phyloP scores from a whole-genome alignment of 2,329 filamentous ascomycete genomes.

The Ophiobolus disseminans region DNA sequence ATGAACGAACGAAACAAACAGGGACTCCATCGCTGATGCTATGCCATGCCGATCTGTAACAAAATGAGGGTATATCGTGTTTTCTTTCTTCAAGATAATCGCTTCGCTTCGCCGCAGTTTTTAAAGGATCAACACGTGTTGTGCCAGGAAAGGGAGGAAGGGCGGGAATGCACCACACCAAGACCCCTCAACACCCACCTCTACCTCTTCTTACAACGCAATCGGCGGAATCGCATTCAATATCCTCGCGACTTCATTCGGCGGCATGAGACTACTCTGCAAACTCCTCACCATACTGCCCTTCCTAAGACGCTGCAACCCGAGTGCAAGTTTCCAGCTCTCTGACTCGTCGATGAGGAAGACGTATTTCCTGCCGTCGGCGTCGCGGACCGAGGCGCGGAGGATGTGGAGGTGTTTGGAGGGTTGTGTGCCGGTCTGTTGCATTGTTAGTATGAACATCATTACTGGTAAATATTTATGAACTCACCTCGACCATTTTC shows the following conservation, averaged over 20 bases:
- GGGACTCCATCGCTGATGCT: slow-evolving; percentile 40
- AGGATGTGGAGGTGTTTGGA: slow-evolving; percentile 61
- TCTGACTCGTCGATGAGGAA: slow-evolving; percentile 66
- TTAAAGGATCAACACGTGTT: background rate
- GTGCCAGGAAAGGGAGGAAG: too few species aligned
- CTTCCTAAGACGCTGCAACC: slow-evolving; percentile 62
- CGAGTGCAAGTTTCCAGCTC: slow-evolving; percentile 68
- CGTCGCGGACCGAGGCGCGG: slow-evolving; percentile 64
- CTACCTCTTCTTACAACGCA: slow-evolving; percentile 7
- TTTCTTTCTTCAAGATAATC: background rate
- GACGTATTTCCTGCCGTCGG: slow-evolving; percentile 67
- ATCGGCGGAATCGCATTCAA: slow-evolving; percentile 43
- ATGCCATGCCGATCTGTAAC: background rate
- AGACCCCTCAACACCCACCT: background rate
- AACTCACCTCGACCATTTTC: slow-evolving; percentile 76
- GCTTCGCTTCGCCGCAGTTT: background rate
- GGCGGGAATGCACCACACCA: slow-evolving; percentile 2
- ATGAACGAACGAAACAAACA: slow-evolving; percentile 5
- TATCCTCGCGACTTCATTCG: slow-evolving; percentile 50
- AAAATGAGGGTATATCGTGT: slow-evolving; percentile 18
- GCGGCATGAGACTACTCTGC: slow-evolving; percentile 60
- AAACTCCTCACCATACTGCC: slow-evolving; percentile 64
- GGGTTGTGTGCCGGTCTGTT: slow-evolving; percentile 53
- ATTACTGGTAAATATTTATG: background rate
- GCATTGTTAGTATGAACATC: background rate